A percentile compares a stretch with the other conserved stretches of the same genome.
These are phyloP conservation scores for Dictyostelium citrinum DNA, from an alignment of 78 protist species.

Conservation along the genomic window DNA sequence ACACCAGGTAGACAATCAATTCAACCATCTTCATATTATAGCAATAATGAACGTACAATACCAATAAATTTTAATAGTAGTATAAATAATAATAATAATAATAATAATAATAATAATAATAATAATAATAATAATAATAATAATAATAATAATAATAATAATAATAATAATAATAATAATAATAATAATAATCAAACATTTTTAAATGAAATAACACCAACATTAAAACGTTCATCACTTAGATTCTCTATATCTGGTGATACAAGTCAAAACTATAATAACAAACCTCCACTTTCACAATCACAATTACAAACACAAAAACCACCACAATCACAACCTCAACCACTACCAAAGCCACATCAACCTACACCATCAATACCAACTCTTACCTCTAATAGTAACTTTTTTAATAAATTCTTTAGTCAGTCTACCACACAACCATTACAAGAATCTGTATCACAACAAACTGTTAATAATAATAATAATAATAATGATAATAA, in stretches of 20 bases:
- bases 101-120: neutral
- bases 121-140: neutral
- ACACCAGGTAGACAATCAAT: conserved; percentile 8
- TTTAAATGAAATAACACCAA: neutral
- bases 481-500: neutral
- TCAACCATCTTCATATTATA: neutral
- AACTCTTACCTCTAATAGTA: neutral
- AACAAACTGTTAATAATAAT: neutral
- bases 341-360: neutral
- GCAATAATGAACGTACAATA: neutral
- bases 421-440: neutral
- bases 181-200: neutral
- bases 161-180: neutral
- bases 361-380: neutral
- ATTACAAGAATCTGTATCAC: neutral
- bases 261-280: neutral
- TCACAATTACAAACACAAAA: neutral
- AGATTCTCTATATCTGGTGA: neutral
- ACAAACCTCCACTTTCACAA: neutral
- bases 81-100: neutral
- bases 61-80: neutral
- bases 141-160: neutral
- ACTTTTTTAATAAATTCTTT: neutral
- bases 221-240: neutral
- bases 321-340: neutral